These are phyloP conservation scores for Aspergillus funiculosus DNA, from an alignment of 495 filamentous ascomycete genomes.

Conservation along the genomic window DNA sequence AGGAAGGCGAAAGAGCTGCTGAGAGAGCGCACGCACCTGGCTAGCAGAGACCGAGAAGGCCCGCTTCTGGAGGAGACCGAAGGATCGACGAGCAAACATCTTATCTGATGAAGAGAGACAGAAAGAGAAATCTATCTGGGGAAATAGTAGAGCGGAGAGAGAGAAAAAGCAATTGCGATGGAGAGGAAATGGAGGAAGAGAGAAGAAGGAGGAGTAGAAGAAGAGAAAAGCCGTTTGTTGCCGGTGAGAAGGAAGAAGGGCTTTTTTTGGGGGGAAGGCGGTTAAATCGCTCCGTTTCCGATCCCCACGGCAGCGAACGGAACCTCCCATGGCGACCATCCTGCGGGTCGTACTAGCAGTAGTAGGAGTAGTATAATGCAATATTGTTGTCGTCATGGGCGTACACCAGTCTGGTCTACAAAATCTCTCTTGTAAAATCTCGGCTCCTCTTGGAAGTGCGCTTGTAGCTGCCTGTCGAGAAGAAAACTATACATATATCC, in stretches of 20 bases:
- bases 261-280: conserved; percentile 10
- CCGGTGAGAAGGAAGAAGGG: conserved; percentile 24
- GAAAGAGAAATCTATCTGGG: conserved; percentile 17
- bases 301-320: conserved; percentile 14
- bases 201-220: conserved; percentile 16
- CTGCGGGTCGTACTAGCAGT: no score
- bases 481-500: neutral
- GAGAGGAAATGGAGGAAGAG: conserved; percentile 8
- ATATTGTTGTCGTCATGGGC: no score
- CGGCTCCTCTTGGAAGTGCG: no score
- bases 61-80: conserved; percentile 71
- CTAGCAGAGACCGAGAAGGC: conserved; percentile 89
- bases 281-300: conserved; percentile 19
- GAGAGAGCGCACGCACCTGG: conserved; percentile 57
- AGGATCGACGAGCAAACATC: conserved; percentile 75
- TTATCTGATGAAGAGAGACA: conserved; percentile 27
- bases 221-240: conserved; percentile 17
- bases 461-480: no score
- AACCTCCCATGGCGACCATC: conserved; percentile 5
- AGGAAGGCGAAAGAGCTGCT: conserved; percentile 12
- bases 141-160: conserved; percentile 6
- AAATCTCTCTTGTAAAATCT: no score
- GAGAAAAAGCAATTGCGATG: conserved; percentile 16
- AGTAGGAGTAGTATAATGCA: no score
- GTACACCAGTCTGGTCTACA: no score